These are phyloP conservation scores for Chiua virens DNA, from an alignment of 768 basidiomycete genomes.

Conservation along the genomic window DNA sequence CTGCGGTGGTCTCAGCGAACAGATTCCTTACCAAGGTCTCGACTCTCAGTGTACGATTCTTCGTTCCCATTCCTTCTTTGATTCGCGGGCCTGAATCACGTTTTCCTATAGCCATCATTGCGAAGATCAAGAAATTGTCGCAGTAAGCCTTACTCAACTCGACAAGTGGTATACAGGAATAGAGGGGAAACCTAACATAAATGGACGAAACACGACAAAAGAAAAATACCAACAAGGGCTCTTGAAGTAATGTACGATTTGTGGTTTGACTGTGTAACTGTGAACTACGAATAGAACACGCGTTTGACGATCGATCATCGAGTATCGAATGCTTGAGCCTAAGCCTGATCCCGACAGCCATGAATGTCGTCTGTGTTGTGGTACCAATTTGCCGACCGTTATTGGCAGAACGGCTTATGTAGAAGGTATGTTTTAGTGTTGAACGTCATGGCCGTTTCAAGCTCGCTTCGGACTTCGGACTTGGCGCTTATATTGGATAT, in stretches of 20 bases:
- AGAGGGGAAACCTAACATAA: background rate
- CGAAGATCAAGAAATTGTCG: constrained; percentile 44
- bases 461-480: too few relatives aligned
- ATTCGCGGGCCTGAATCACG: background rate
- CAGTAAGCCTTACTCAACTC: constrained; percentile 13
- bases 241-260: constrained; percentile 1
- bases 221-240: background rate
- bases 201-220: background rate
- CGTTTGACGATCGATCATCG: too few relatives aligned
- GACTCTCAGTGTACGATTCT: constrained; percentile 65
- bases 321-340: too few relatives aligned
- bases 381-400: too few relatives aligned
- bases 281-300: too few relatives aligned
- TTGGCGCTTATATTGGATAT: too few relatives aligned
- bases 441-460: too few relatives aligned
- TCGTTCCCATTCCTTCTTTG: background rate
- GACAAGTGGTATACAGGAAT: background rate
- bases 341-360: too few relatives aligned
- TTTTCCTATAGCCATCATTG: constrained; percentile 41
- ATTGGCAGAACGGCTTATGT: too few relatives aligned
- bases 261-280: too few relatives aligned
- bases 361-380: too few relatives aligned
- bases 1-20: constrained; percentile 77
- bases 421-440: too few relatives aligned
- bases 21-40: constrained; percentile 81